phyloP scores from a whole-genome alignment of 2,329 filamentous ascomycete genomes.

The Chrysosporium keratinophilum region DNA sequence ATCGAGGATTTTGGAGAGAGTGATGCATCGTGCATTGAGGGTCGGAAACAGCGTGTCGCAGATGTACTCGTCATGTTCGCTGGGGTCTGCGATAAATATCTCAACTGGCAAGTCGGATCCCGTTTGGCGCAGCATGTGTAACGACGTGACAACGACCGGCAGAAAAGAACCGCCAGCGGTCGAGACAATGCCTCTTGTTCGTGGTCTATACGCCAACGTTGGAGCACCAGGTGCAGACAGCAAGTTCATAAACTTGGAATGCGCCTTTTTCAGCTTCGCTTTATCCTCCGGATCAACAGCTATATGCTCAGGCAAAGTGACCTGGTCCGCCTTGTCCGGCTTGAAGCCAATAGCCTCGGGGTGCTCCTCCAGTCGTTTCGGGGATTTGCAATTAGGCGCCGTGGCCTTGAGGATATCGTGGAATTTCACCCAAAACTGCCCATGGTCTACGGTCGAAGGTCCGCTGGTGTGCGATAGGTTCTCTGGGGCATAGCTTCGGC shows the following conservation, averaged over 20 bases:
- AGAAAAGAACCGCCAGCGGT: conserved; percentile 21
- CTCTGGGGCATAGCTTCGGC: conserved; percentile 1
- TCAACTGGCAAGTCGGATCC: conserved; percentile 31
- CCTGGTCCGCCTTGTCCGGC: conserved; percentile 14
- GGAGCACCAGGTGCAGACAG: conserved; percentile 12
- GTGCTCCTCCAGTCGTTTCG: conserved; percentile 13
- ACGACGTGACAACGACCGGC: conserved; percentile 26
- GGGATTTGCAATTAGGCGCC: conserved; percentile 15
- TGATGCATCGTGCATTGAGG: conserved; percentile 26
- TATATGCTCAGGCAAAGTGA: conserved; percentile 16
- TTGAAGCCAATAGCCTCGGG: conserved; percentile 16
- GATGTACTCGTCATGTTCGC: conserved; percentile 25
- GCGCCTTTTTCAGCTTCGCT: conserved; percentile 15
- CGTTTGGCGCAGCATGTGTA: conserved; percentile 29
- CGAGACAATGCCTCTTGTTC: conserved; percentile 16
- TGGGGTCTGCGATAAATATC: conserved; percentile 24
- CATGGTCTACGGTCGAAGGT: conserved; percentile 12
- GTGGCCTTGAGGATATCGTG: conserved; percentile 15
- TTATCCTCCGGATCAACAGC: conserved; percentile 13
- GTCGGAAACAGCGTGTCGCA: conserved; percentile 25
- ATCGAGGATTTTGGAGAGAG: conserved; percentile 28
- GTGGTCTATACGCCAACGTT: conserved; percentile 10
- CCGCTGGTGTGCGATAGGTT: background rate
- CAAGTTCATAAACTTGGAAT: conserved; percentile 13
- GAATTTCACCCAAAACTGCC: conserved; percentile 16